phyloP scores from a whole-genome alignment of 495 filamentous ascomycete genomes.

The Lophiotrema nucula region DNA sequence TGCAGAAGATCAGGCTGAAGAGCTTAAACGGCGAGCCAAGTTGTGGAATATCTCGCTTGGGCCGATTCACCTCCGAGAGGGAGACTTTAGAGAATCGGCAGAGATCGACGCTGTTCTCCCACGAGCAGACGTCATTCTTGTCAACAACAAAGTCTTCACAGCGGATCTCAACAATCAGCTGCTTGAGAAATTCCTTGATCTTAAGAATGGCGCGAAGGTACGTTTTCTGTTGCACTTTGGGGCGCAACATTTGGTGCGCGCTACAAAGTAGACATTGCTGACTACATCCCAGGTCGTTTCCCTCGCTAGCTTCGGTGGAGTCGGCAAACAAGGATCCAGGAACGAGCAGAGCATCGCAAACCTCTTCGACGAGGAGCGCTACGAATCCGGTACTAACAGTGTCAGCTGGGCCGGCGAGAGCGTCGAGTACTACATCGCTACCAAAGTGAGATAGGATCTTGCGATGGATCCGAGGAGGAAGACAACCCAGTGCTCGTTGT shows the following conservation, averaged over 20 bases:
- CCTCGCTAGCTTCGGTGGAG: conserved; percentile 75
- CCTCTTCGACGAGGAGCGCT: conserved; percentile 69
- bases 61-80: conserved; percentile 72
- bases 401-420: conserved; percentile 90
- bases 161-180: conserved; percentile 81
- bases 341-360: conserved; percentile 76
- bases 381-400: conserved; percentile 73
- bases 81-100: conserved; percentile 77
- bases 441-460: conserved; percentile 53
- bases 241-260: too few species aligned
- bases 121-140: conserved; percentile 85
- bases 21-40: conserved; percentile 78
- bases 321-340: conserved; percentile 64
- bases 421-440: conserved; percentile 84
- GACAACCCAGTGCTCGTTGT: too few species aligned
- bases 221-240: too few species aligned
- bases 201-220: conserved; percentile 86
- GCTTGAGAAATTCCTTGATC: conserved; percentile 86
- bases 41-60: conserved; percentile 87
- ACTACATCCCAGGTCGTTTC: too few species aligned
- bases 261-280: too few species aligned
- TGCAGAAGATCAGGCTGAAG: conserved; percentile 43
- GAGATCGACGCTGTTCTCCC: conserved; percentile 69
- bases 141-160: conserved; percentile 96
- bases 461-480: too few species aligned